Evolutionary conservation across 139 green algal genomes (phyloP), one percentile per base, ranked within the genome.

Genomic region (Cymbomonas tetramitiformis): DNA sequence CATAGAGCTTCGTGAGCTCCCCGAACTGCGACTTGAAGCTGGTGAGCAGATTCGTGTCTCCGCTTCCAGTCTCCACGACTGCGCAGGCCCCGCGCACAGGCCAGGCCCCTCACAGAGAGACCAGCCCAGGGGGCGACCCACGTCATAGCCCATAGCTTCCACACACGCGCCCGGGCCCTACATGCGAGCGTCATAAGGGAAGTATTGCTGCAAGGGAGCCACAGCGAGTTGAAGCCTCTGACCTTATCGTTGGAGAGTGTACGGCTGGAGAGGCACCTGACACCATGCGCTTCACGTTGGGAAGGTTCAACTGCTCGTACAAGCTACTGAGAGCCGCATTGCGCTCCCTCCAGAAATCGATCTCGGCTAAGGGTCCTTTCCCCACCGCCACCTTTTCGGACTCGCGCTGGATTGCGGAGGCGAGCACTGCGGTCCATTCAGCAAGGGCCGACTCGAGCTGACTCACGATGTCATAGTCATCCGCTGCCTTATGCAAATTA

Each of bases 221-320:
- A n/a, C n/a, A n/a, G n/a, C n/a, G n/a, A n/a, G n/a, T n/a, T n/a
- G n/a, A n/a, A n/a, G n/a, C n/a, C n/a, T n/a, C n/a, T n/a, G n/a
- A n/a, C n/a, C 39, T 46, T 41, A 61, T 88, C 71, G 28, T 90
- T 41, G 3, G 78, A 63, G 1, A n/a, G 25, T 4, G n/a, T n/a
- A n/a, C n/a, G n/a, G n/a, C n/a, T n/a, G n/a, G n/a, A n/a, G n/a
- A n/a, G n/a, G n/a, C n/a, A n/a, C n/a, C n/a, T n/a, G n/a, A n/a
- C n/a, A 88, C 51, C 61, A 83, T 78, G n/a, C 61, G 67, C 23
- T 59, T 56, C 33, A 82, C 79, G 2, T 67, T 33, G 0, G 78
- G 77, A 44, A 81, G 53, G 55, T 85, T 82, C 4, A 95, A 69
- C 76, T 94, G 85, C 70, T 93, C 83, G 53, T 83, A 81, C 53